Percentiles rank a stretch among this genome's conserved stretches.
Conservation (phyloP, 495 filamentous ascomycete species). For the Neurospora sp. region DNA sequence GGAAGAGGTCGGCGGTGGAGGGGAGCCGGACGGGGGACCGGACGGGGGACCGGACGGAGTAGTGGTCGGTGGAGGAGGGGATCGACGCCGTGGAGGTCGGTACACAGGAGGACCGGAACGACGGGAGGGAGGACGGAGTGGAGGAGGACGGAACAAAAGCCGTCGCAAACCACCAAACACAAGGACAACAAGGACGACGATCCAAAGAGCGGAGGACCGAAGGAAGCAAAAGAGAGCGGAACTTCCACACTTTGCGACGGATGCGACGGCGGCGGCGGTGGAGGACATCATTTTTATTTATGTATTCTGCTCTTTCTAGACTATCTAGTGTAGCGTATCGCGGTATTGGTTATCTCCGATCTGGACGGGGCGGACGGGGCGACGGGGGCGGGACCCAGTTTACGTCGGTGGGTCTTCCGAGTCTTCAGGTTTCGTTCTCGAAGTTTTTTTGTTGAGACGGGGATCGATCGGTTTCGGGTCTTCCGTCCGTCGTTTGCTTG, state of each 20-base stretch:
- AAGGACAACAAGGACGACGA: constrained; percentile 24
- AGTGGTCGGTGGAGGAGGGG: background rate
- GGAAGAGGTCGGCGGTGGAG: background rate
- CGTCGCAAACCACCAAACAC: constrained; percentile 20
- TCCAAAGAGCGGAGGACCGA: constrained; percentile 30
- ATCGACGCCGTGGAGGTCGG: background rate
- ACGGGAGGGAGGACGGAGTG: background rate
- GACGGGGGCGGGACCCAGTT: background rate
- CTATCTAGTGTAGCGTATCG: background rate
- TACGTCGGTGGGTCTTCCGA: background rate
- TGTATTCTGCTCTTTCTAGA: background rate
- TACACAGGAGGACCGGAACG: background rate
- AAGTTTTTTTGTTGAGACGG: background rate
- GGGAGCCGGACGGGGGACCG: background rate
- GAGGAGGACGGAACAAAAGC: background rate
- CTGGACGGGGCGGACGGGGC: background rate
- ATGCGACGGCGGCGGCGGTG: background rate
- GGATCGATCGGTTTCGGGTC: background rate
- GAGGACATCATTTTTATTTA: background rate
- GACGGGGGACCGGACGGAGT: no score
- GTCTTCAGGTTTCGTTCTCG: background rate
- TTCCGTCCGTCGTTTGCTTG: background rate
- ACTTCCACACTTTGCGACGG: constrained; percentile 23
- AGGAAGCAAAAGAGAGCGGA: constrained; percentile 26
- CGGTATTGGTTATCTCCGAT: background rate